Evolutionary conservation across 1,284 basidiomycete genomes (phyloP), one percentile per base, ranked within the genome.

Genomic region (Malassezia slooffiae): DNA sequence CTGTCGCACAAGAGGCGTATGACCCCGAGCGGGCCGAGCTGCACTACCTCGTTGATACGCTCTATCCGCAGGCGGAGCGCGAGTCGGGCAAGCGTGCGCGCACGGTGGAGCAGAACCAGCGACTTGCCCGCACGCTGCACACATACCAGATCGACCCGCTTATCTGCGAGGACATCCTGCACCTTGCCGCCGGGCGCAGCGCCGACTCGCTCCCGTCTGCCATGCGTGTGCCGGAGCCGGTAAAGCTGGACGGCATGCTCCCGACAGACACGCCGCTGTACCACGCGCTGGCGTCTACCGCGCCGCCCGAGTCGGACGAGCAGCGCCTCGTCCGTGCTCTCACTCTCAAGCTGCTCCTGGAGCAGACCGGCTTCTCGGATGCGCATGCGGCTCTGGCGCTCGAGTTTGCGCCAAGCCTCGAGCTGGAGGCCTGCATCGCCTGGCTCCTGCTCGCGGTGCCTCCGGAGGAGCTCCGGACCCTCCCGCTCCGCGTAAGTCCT

Each of bases 61-160:
- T 85, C 23, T 85, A 91, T 60, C 86, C 90, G 13, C 86, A 81
- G 58, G 83, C 79, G 2, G 87, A 95, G 64, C 90, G 83, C 70
- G 93, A 96, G 58, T 79, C 90, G 41, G 71, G 75, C 2, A n/a
- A n/a, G n/a, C n/a, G n/a, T 4, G 22, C 24, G 4, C 29, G 41
- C 32, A 32, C 34, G 4, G 80, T 95, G 48, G 86, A 91, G 50
- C 80, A 79, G 52, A 91, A 97, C 43, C 77, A 81, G 46, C 79
- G 86, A 19, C 76, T 80, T 47, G 77, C 88, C 0, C 79, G 76
- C 50, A 76, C 77, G 0, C 75, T 87, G 38, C 76, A 79, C 7
- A 13, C 40, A n/a, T n/a, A n/a, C n/a, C n/a, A n/a, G 41, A 61
- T 90, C 35, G 81, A 86, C 57, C 63, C 76, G 21, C 46, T 56